phyloP scores from a whole-genome alignment of 1,284 basidiomycete species.

The Termitomyces sp. region DNA sequence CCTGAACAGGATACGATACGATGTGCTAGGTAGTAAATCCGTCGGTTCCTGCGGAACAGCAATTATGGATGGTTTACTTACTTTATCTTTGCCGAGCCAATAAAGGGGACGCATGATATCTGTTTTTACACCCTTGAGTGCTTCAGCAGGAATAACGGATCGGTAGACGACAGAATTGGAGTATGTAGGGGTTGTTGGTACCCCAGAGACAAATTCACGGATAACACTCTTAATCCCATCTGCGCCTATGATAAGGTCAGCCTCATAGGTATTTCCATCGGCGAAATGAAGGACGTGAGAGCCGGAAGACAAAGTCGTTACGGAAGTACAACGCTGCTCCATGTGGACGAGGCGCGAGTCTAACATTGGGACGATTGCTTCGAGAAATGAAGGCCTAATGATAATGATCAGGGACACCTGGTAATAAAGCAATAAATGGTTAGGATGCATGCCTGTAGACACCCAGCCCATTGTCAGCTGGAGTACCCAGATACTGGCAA shows the following conservation, averaged over 20 bases:
- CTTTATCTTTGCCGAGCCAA: slow-evolving; percentile 41
- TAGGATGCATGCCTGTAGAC: slow-evolving; percentile 35
- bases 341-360: slow-evolving; percentile 41
- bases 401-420: background rate
- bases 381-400: slow-evolving; percentile 43
- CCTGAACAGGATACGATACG: slow-evolving; percentile 52
- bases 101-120: slow-evolving; percentile 34
- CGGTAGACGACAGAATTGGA: slow-evolving; percentile 45
- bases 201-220: slow-evolving; percentile 30
- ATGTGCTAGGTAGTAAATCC: slow-evolving; percentile 38
- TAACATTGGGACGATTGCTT: slow-evolving; percentile 41
- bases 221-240: slow-evolving; percentile 49
- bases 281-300: slow-evolving; percentile 36
- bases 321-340: slow-evolving; percentile 42
- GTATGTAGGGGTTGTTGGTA: slow-evolving; percentile 28
- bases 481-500: slow-evolving; percentile 32
- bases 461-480: slow-evolving; percentile 34
- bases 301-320: slow-evolving; percentile 26
- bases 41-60: background rate
- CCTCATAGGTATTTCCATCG: slow-evolving; percentile 41
- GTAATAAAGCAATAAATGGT: background rate
- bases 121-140: slow-evolving; percentile 35
- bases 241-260: slow-evolving; percentile 50
- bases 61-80: slow-evolving; percentile 16
- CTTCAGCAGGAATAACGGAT: slow-evolving; percentile 35